Base-by-base conservation (phyloP, 768 basidiomycete genomes). In the Hydnomerulius pinastri region DNA sequence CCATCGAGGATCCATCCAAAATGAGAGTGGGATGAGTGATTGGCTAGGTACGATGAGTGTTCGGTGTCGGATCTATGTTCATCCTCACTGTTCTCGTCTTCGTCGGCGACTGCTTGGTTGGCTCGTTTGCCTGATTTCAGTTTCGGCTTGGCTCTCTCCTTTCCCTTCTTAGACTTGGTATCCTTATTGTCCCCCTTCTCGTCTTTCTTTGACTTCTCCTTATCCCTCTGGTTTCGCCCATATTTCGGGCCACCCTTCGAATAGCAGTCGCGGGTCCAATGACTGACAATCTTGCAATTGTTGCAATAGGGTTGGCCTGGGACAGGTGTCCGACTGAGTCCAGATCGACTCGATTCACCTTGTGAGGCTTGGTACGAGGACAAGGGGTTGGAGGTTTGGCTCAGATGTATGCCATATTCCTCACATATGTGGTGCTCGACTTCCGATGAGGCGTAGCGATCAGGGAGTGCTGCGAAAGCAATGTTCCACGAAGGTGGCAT, bases 401-500 rank as follows among this genome's bases (percentile, higher is more conserved):
- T 35, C 12, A 35, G 12, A 5, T 32, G 1, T 18, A 59, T 6
- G 4, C 50, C 20, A 2, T 32, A 17, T 24, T 57, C 42, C 1
- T 52, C 53, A 12, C 20, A 2, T 17, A 60, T 54, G 37, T 4
- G 15, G 0, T 9, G 21, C 24, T 60, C 38, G 0, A 58, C 35
- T 40, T 60, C 40, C 0, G 29, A 6, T 6, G 61, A 54, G 18
- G 48, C 47, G 23, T 62, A 62, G 11, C 38, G 42, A 0, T 51
- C 33, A 0, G 55, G 45, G 12, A 60, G 51, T 4, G 39, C 46
- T 4, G 51, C 13, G 13, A 60, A 60, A 1, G 51, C 35, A 6
- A 56, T 55, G 33, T 60, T 61, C 55, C 56, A 61, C 0, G 32
- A 37, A 0, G 28, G 4, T 1, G 47, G 53, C 53, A 57, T 61